Conservation (phyloP, 805 yeast species). For the Candida michaelii region DNA sequence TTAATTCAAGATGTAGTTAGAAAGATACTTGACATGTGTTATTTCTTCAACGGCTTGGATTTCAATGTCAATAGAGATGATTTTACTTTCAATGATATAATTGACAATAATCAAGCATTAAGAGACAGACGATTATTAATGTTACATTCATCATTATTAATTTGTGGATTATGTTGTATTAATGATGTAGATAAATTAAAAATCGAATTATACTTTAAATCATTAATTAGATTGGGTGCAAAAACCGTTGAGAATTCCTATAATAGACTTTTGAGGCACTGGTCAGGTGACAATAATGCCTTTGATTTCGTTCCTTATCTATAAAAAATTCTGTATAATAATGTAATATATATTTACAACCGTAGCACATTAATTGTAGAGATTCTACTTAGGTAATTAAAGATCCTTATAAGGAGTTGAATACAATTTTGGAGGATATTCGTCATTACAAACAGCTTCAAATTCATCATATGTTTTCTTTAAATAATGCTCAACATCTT, state of each 20-base stretch:
- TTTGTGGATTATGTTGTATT: conserved; percentile 16
- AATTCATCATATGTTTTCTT: conserved; percentile 30
- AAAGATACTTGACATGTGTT: conserved; percentile 17
- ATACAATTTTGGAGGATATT: conserved; percentile 18
- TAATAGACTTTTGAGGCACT: conserved; percentile 8
- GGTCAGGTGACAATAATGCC: conserved; percentile 12
- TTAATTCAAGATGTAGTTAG: conserved; percentile 18
- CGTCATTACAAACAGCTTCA: conserved; percentile 23
- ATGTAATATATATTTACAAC: conserved; percentile 1
- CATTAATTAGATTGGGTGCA: conserved; percentile 15
- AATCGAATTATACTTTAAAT: conserved; percentile 15
- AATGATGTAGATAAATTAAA: conserved; percentile 10
- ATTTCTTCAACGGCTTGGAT: conserved; percentile 17
- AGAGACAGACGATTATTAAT: conserved; percentile 16
- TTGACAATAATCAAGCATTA: conserved; percentile 7
- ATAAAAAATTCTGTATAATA: conserved; percentile 1
- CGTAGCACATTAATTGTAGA: too few relatives aligned
- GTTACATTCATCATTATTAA: conserved; percentile 17
- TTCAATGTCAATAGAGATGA: conserved; percentile 6
- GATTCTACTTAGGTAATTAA: too few relatives aligned
- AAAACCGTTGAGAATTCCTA: conserved; percentile 16
- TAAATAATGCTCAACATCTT: conserved; percentile 28
- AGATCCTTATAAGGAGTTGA: conserved; percentile 18
- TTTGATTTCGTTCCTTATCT: conserved; percentile 18
- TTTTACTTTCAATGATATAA: conserved; percentile 10